Evolutionary conservation across 148 eudicot species (phyloP).

Genomic region (Nepenthes mirabilis): DNA sequence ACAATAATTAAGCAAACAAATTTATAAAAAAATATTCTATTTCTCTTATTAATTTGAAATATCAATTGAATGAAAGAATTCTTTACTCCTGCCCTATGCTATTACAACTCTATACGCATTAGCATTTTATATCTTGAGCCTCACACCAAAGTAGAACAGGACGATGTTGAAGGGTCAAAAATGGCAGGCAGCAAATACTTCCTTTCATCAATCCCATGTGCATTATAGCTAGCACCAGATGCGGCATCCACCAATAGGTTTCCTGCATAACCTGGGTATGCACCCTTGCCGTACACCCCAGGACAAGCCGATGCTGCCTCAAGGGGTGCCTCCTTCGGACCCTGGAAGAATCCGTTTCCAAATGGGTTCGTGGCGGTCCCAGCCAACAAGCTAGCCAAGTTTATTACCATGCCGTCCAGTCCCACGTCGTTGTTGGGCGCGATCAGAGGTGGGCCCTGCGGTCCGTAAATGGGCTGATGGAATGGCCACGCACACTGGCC

Average conservation of each 20-base stretch:
- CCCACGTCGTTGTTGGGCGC: slow-evolving; percentile 64
- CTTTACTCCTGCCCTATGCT: too few species aligned
- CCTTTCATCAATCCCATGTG: slow-evolving; percentile 34
- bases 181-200: slow-evolving; percentile 47
- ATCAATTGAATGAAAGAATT: too few species aligned
- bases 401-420: slow-evolving; percentile 53
- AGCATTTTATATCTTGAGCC: too few species aligned
- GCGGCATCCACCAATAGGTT: slow-evolving; percentile 32
- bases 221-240: slow-evolving; percentile 48
- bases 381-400: slow-evolving; percentile 44
- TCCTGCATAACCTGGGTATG: slow-evolving; percentile 60
- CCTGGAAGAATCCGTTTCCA: slow-evolving; percentile 51
- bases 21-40: too few species aligned
- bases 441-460: slow-evolving; percentile 44
- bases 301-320: slow-evolving; percentile 55
- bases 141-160: too few species aligned
- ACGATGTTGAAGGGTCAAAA: slow-evolving; percentile 20
- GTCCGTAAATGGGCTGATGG: slow-evolving; percentile 62
- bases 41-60: too few species aligned
- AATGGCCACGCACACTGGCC: slow-evolving; percentile 79
- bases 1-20: too few species aligned
- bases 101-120: too few species aligned
- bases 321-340: slow-evolving; percentile 48
- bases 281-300: slow-evolving; percentile 49
- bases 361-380: slow-evolving; percentile 67